Evolutionary conservation across 331 rosid species (phyloP).

Genomic region (Pyracantha coccinea): DNA sequence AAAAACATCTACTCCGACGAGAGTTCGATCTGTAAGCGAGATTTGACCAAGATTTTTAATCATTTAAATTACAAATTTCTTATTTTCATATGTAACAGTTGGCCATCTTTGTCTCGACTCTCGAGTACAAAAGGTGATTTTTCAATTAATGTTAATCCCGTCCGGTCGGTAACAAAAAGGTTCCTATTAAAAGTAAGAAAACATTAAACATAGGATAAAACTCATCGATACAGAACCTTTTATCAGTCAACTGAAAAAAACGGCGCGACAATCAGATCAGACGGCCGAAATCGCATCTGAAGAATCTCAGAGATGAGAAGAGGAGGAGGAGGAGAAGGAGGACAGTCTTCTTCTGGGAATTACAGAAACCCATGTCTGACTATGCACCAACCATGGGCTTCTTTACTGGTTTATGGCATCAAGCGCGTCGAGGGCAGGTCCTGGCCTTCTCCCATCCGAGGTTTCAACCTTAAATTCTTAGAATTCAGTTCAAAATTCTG

Average conservation of each 20-base stretch:
- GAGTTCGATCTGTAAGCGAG: too few species aligned
- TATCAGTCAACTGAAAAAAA: not conserved
- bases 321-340: conserved; percentile 6
- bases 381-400: conserved; percentile 99
- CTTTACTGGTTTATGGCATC: conserved; percentile 80
- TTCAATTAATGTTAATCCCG: too few species aligned
- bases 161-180: too few species aligned
- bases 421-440: conserved; percentile 91
- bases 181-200: too few species aligned
- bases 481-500: not conserved
- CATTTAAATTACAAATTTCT: not conserved
- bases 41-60: not conserved
- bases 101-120: too few species aligned
- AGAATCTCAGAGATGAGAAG: conserved; percentile 24
- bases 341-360: conserved; percentile 28
- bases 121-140: too few species aligned
- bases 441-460: conserved; percentile 85
- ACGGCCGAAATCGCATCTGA: not conserved
- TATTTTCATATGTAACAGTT: too few species aligned
- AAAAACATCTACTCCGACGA: too few species aligned
- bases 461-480: conserved; percentile 18
- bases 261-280: not conserved
- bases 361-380: conserved; percentile 77
- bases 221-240: not conserved
- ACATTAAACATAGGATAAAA: too few species aligned